A percentile compares a stretch with the other conserved stretches of the same genome.
Conservation (phyloP, 331 rosid species). For the Cydonia oblonga region DNA sequence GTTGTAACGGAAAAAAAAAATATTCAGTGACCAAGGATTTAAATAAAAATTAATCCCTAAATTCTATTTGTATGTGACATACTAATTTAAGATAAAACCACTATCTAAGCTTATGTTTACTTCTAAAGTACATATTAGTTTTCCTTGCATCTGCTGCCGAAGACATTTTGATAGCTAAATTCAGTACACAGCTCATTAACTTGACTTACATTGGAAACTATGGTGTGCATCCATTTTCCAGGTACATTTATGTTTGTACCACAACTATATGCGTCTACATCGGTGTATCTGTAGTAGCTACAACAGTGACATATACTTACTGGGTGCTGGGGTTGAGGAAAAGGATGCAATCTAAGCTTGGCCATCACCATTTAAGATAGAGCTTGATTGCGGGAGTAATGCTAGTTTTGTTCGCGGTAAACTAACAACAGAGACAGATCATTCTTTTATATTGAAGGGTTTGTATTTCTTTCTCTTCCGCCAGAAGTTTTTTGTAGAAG, state of each 20-base stretch:
- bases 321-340: conserved; percentile 40
- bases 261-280: conserved; percentile 55
- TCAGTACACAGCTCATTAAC: neutral
- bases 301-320: conserved; percentile 50
- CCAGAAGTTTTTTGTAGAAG: neutral
- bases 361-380: conserved; percentile 10
- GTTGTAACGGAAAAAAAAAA: too few species aligned
- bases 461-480: neutral
- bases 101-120: neutral
- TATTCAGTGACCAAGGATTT: neutral
- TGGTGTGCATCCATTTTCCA: conserved; percentile 20
- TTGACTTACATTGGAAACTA: neutral
- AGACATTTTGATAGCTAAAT: neutral
- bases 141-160: neutral
- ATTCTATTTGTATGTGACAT: too few species aligned
- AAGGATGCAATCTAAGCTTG: conserved; percentile 9
- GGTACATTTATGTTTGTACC: conserved; percentile 73
- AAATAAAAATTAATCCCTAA: neutral
- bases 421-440: neutral
- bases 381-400: conserved; percentile 1
- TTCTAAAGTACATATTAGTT: neutral
- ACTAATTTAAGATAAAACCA: neutral
- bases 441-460: neutral
- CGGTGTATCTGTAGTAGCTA: conserved; percentile 46
- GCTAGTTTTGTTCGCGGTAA: conserved; percentile 1